These are phyloP conservation scores for Panus rudis DNA, from an alignment of 768 basidiomycete genomes.

Conservation along the genomic window DNA sequence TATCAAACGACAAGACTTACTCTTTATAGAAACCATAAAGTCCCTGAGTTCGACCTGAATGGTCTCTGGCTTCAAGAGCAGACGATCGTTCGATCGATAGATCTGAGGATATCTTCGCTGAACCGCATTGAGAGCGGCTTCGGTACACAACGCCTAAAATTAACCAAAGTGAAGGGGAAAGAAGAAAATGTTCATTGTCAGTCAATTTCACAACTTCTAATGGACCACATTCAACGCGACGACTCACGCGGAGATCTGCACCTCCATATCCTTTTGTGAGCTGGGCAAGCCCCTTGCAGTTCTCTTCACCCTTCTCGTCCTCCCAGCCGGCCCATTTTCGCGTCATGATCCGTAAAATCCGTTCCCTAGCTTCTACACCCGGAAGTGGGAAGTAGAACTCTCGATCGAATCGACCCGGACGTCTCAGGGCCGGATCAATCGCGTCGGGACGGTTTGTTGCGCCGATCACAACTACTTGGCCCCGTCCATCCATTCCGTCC, in stretches of 20 bases:
- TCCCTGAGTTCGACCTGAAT: conserved; percentile 83
- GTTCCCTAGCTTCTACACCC: conserved; percentile 73
- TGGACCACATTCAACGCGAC: conserved; percentile 1
- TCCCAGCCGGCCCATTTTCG: conserved; percentile 84
- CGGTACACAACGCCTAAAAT: conserved; percentile 83
- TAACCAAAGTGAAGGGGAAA: conserved; percentile 7
- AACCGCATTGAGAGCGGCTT: conserved; percentile 93
- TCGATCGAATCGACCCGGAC: conserved; percentile 93
- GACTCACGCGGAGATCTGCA: conserved; percentile 84
- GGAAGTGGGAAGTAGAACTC: conserved; percentile 98
- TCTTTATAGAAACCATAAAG: conserved; percentile 96
- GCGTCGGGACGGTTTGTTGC: conserved; percentile 97
- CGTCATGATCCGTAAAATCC: conserved; percentile 88
- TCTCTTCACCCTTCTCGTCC: conserved; percentile 38
- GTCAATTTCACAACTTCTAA: neutral
- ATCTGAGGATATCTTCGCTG: conserved; percentile 96
- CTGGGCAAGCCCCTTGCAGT: conserved; percentile 65
- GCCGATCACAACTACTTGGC: conserved; percentile 95
- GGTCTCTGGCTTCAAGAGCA: conserved; percentile 77
- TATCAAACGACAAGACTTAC: conserved; percentile 48
- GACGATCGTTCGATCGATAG: conserved; percentile 83
- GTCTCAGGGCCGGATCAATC: conserved; percentile 90
- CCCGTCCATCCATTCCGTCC: conserved; percentile 99
- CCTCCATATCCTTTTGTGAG: conserved; percentile 97
- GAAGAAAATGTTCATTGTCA: too few species aligned